Conservation (phyloP, 768 basidiomycete genomes). For the Pseudohyphozyma bogoriensis region DNA sequence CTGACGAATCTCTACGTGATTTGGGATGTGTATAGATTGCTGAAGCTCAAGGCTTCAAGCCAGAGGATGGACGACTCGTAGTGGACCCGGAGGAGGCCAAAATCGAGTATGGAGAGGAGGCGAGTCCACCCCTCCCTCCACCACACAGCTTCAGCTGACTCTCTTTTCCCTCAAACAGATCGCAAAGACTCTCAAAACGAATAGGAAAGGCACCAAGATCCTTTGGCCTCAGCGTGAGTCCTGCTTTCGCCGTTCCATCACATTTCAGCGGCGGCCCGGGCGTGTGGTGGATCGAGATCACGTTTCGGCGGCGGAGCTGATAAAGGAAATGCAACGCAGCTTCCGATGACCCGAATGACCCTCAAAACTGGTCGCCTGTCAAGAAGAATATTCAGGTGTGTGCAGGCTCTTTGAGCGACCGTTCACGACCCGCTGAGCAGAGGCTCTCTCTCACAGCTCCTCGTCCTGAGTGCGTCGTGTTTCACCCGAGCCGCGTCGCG, state of each 20-base stretch:
- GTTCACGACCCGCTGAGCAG: slow-evolving; percentile 39
- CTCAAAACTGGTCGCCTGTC: slow-evolving; percentile 44
- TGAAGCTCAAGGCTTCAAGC: slow-evolving; percentile 19
- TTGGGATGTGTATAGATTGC: background rate
- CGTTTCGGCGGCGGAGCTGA: no score
- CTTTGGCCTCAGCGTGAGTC: slow-evolving; percentile 52
- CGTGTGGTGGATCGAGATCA: background rate
- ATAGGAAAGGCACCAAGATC: slow-evolving; percentile 50
- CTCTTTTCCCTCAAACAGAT: slow-evolving; percentile 28
- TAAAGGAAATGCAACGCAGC: no score
- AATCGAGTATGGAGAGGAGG: slow-evolving; percentile 51
- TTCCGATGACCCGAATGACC: slow-evolving; percentile 52
- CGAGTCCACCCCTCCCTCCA: background rate
- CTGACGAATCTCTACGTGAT: background rate
- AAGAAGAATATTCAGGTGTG: slow-evolving; percentile 28
- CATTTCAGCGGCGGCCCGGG: no score
- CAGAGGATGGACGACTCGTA: slow-evolving; percentile 9
- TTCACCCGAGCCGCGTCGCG: background rate
- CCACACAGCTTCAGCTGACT: background rate
- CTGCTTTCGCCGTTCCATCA: no score
- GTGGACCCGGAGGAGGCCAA: slow-evolving; percentile 46
- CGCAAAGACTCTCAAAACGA: slow-evolving; percentile 51
- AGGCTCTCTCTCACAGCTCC: slow-evolving; percentile 48
- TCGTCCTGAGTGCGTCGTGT: slow-evolving; percentile 42
- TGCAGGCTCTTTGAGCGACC: no score